A percentile compares a stretch with the other conserved stretches of the same genome.
These are phyloP conservation scores for Endogone sp. DNA, from an alignment of 192 early-diverging fungal species.

Conservation along the genomic window DNA sequence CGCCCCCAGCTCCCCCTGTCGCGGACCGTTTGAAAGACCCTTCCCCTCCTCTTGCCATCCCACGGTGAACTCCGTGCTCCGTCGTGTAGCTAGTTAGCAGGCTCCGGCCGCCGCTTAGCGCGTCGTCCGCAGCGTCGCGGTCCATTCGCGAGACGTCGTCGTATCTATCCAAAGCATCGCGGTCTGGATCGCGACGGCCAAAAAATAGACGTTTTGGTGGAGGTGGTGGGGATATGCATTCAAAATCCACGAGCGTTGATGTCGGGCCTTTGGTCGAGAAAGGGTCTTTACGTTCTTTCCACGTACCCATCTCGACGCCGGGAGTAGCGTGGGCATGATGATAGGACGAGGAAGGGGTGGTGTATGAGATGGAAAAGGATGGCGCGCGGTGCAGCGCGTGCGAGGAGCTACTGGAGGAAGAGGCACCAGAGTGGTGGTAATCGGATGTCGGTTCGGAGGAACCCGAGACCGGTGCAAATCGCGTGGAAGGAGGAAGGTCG, in stretches of 20 bases:
- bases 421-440: neutral
- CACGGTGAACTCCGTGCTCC: neutral
- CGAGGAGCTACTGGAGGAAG: neutral
- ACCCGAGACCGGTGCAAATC: neutral
- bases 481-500: neutral
- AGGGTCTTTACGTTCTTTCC: slow-evolving; percentile 16
- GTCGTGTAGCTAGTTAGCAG: neutral
- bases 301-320: slow-evolving; percentile 1
- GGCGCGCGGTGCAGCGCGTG: neutral
- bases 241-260: slow-evolving; percentile 14
- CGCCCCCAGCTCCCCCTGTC: neutral
- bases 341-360: neutral
- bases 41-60: neutral
- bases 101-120: neutral
- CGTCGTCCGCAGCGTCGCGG: neutral
- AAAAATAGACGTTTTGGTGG: slow-evolving; percentile 8
- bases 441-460: neutral
- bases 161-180: neutral
- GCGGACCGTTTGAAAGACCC: neutral
- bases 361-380: neutral
- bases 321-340: neutral
- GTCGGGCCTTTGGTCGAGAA: slow-evolving; percentile 14
- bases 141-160: neutral
- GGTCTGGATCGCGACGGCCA: neutral
- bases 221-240: slow-evolving; percentile 11